A percentile compares a stretch with the other conserved stretches of the same genome.
Conservation (phyloP, 352 stramenopile genomes). For the Pythium aphanidermatum region DNA sequence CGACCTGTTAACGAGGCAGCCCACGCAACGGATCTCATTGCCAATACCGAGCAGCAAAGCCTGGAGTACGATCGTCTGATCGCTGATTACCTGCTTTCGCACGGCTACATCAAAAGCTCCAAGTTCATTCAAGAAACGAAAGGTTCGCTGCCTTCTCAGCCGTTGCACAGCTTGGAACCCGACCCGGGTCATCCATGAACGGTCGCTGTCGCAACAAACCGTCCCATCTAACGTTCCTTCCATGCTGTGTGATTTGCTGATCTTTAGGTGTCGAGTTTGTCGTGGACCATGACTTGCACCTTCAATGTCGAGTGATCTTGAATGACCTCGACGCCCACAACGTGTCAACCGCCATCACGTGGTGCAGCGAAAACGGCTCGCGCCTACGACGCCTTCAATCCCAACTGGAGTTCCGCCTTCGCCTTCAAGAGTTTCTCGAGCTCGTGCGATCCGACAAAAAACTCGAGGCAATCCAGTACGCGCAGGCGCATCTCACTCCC, state of each 20-base stretch:
- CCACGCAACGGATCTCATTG: neutral
- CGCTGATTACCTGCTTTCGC: constrained; percentile 67
- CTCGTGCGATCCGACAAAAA: constrained; percentile 64
- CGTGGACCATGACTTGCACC: constrained; percentile 58
- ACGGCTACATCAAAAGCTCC: constrained; percentile 54
- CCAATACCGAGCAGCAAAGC: constrained; percentile 11
- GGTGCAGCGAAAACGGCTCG: constrained; percentile 69
- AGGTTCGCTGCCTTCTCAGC: constrained; percentile 25
- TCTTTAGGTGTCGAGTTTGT: constrained; percentile 45
- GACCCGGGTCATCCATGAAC: too few species aligned
- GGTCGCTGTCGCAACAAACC: neutral
- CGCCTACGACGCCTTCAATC: constrained; percentile 66
- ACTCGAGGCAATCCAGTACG: constrained; percentile 69
- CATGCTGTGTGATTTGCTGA: too few species aligned
- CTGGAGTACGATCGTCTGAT: constrained; percentile 44
- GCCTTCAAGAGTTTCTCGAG: constrained; percentile 74
- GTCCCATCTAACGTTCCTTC: too few species aligned
- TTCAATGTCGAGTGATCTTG: constrained; percentile 47
- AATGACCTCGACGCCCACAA: constrained; percentile 45
- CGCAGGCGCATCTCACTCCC: constrained; percentile 49
- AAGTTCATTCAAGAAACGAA: constrained; percentile 64
- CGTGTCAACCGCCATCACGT: constrained; percentile 45
- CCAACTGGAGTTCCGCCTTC: constrained; percentile 62
- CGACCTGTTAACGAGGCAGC: neutral
- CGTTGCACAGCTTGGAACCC: too few species aligned